Evolutionary conservation across 345 rosid species (phyloP).

Genomic region (Bruguiera sexangula): DNA sequence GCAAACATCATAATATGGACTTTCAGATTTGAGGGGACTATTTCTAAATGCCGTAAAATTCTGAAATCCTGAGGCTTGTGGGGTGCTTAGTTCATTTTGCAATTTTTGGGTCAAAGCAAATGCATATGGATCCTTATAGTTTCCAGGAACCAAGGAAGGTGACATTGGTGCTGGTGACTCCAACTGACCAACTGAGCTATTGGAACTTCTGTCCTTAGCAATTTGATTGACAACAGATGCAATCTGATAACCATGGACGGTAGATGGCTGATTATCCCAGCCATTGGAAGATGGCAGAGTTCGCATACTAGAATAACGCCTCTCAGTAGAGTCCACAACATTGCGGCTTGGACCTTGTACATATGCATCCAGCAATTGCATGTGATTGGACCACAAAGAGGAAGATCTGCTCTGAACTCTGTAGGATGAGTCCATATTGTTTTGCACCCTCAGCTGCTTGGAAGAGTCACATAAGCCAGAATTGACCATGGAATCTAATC

Average conservation of each 20-base stretch:
- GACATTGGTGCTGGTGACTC: conserved; percentile 49
- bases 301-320: conserved; percentile 67
- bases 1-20: conserved; percentile 43
- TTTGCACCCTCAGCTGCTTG: conserved; percentile 53
- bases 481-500: conserved; percentile 47
- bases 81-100: conserved; percentile 56
- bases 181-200: conserved; percentile 47
- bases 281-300: conserved; percentile 56
- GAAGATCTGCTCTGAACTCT: conserved; percentile 59
- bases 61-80: conserved; percentile 62
- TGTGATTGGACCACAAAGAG: conserved; percentile 50
- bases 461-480: conserved; percentile 54
- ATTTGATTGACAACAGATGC: conserved; percentile 50
- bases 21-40: conserved; percentile 48
- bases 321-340: conserved; percentile 57
- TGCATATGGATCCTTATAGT: conserved; percentile 51
- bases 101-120: conserved; percentile 54
- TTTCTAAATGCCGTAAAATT: conserved; percentile 51
- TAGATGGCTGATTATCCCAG: conserved; percentile 70
- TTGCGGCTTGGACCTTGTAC: conserved; percentile 42
- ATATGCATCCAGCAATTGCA: conserved; percentile 54
- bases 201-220: conserved; percentile 51
- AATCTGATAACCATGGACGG: conserved; percentile 71
- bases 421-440: conserved; percentile 49
- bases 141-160: conserved; percentile 45